phyloP scores from a whole-genome alignment of 345 rosid genomes.

The Euphorbia pulcherrima region DNA sequence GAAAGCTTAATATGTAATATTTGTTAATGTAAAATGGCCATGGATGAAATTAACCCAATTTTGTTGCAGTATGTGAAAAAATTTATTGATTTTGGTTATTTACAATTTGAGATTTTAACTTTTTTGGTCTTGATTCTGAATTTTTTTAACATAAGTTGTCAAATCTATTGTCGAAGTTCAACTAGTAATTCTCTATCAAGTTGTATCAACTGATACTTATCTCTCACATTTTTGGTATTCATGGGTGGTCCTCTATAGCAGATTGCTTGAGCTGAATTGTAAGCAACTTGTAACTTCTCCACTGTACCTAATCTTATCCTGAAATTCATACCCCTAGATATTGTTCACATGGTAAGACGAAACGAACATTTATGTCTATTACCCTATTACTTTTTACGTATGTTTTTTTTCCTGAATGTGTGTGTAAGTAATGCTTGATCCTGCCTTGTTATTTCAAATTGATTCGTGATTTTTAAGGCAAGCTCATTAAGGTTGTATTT shows the following conservation, averaged over 20 bases:
- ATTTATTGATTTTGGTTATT: neutral
- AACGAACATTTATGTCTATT: neutral
- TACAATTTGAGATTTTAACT: neutral
- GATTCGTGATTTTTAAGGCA: conserved; percentile 39
- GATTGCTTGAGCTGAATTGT: neutral
- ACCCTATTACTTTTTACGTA: neutral
- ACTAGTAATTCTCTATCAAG: neutral
- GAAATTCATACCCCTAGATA: neutral
- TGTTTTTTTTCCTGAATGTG: neutral
- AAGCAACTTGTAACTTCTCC: neutral
- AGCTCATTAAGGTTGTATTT: conserved; percentile 66
- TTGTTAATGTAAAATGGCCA: neutral
- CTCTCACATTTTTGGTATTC: neutral
- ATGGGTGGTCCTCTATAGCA: neutral
- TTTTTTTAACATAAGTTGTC: neutral
- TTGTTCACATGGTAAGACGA: conserved; percentile 8
- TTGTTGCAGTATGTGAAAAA: neutral
- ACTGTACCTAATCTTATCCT: neutral
- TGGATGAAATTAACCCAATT: neutral
- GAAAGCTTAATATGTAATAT: neutral
- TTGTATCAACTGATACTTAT: neutral
- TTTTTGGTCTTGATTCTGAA: neutral
- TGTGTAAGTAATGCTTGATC: neutral
- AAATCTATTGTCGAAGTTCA: neutral
- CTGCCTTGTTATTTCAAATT: neutral